Conservation (phyloP, 225 moss, liverwort and hornwort species). For the Pseudisothecium myosuroides region DNA sequence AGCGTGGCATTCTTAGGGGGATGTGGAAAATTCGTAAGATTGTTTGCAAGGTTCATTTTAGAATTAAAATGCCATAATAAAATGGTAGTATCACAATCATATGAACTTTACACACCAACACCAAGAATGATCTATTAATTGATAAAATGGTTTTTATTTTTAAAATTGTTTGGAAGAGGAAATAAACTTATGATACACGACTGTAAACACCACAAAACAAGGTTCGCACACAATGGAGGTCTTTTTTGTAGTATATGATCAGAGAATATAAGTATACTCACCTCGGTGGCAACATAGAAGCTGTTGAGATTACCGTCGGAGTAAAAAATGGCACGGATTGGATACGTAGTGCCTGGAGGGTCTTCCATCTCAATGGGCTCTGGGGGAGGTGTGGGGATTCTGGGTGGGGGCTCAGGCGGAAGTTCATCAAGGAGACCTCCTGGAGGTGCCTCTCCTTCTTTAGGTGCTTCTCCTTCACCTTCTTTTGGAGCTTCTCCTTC, state of each 20-base stretch:
- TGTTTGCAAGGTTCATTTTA: background rate
- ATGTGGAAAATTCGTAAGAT: background rate
- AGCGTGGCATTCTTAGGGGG: background rate
- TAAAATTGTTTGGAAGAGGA: background rate
- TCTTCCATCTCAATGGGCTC: slow-evolving; percentile 72
- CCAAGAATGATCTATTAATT: background rate
- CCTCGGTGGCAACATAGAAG: slow-evolving; percentile 84
- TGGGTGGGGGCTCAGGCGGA: slow-evolving; percentile 8
- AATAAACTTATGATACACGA: background rate
- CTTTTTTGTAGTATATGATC: background rate
- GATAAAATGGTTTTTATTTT: background rate
- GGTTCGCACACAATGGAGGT: background rate
- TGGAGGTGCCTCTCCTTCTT: background rate
- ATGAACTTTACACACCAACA: background rate
- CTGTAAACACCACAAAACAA: background rate
- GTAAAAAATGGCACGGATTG: slow-evolving; percentile 73
- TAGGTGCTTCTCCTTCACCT: background rate
- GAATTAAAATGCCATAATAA: background rate
- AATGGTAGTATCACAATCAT: background rate
- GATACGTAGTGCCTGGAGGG: slow-evolving; percentile 53
- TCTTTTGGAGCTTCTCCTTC: slow-evolving; percentile 1
- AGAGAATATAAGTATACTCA: background rate
- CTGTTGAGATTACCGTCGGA: slow-evolving; percentile 48
- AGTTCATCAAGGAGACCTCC: background rate
- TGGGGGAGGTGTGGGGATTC: slow-evolving; percentile 9